phyloP scores from a whole-genome alignment of 202 grass and related monocot genomes.

The Hordeum pubiflorum region DNA sequence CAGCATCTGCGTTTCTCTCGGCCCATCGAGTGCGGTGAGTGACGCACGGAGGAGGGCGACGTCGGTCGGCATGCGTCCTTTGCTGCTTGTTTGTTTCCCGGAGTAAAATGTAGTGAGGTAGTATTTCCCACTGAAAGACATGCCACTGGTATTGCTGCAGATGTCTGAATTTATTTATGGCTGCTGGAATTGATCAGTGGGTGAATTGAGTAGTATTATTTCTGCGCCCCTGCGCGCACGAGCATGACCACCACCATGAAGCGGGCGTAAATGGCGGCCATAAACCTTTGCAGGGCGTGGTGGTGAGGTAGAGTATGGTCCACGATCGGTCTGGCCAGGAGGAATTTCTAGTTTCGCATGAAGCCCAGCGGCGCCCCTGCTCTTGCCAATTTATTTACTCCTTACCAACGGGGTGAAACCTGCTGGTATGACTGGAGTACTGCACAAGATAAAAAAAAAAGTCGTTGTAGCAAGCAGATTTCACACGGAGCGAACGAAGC shows the following conservation, averaged over 20 bases:
- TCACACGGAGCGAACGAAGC: too few relatives aligned
- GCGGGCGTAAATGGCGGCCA: slow-evolving; percentile 31
- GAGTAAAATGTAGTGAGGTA: not conserved
- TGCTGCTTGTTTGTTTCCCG: slow-evolving; percentile 1
- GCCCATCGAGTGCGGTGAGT: not conserved
- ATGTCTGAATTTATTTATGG: not conserved
- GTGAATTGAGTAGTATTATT: not conserved
- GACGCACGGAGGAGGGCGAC: slow-evolving; percentile 7
- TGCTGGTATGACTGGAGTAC: too few relatives aligned
- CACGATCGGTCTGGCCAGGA: not conserved
- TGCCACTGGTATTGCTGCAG: not conserved
- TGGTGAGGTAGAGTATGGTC: slow-evolving; percentile 9
- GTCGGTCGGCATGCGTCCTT: not conserved
- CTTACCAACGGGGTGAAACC: not conserved
- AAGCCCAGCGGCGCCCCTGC: not conserved
- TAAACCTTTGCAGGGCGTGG: slow-evolving; percentile 9
- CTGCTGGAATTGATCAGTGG: not conserved
- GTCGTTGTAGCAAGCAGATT: too few relatives aligned
- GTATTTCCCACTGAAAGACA: not conserved
- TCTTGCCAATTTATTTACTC: not conserved
- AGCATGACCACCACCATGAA: slow-evolving; percentile 8
- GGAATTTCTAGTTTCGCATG: slow-evolving; percentile 50
- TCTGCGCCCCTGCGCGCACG: not conserved
- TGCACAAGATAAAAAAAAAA: too few relatives aligned
- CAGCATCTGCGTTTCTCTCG: not conserved